These are phyloP conservation scores for Ceratobasidium sp. DNA, from an alignment of 1,284 basidiomycete species.

Conservation along the genomic window DNA sequence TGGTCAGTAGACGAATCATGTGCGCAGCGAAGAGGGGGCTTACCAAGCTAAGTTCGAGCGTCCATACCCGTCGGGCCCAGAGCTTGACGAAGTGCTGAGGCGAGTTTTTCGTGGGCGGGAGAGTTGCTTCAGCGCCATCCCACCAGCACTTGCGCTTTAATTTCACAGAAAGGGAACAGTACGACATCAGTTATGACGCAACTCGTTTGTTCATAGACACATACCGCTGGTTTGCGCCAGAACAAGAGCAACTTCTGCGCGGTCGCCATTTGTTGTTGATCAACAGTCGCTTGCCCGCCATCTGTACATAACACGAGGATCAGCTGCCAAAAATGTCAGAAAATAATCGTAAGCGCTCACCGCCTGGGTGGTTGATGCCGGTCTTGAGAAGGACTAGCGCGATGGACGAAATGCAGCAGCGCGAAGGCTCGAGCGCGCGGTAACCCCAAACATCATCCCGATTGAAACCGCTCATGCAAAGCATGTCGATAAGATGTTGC, in stretches of 20 bases:
- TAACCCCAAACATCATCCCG: slow-evolving; percentile 98
- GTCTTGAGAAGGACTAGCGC: slow-evolving; percentile 98
- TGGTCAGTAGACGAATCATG: not conserved
- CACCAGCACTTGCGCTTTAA: slow-evolving; percentile 98
- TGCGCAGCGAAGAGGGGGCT: slow-evolving; percentile 52
- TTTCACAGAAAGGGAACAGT: slow-evolving; percentile 2
- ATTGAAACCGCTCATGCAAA: slow-evolving; percentile 99
- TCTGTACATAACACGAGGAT: slow-evolving; percentile 5
- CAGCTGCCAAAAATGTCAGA: not conserved
- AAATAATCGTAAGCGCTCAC: slow-evolving; percentile 54
- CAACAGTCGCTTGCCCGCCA: slow-evolving; percentile 78
- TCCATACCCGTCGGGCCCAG: slow-evolving; percentile 99
- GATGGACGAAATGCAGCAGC: slow-evolving; percentile 98
- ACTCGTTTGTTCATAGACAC: slow-evolving; percentile 52
- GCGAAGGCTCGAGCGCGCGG: slow-evolving; percentile 91
- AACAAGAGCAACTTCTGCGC: slow-evolving; percentile 97
- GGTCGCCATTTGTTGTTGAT: slow-evolving; percentile 93
- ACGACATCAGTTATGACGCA: not conserved
- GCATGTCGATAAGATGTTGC: slow-evolving; percentile 99
- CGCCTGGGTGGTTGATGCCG: slow-evolving; percentile 81
- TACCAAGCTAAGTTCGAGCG: slow-evolving; percentile 93
- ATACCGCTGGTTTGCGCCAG: slow-evolving; percentile 97
- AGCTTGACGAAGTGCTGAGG: slow-evolving; percentile 74
- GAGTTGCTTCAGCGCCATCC: slow-evolving; percentile 94
- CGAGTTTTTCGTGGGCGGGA: slow-evolving; percentile 66